A percentile compares a stretch with the other conserved stretches of the same genome.
Evolutionary conservation across 1,284 basidiomycete species (phyloP).

Genomic region (Meira nashicola): DNA sequence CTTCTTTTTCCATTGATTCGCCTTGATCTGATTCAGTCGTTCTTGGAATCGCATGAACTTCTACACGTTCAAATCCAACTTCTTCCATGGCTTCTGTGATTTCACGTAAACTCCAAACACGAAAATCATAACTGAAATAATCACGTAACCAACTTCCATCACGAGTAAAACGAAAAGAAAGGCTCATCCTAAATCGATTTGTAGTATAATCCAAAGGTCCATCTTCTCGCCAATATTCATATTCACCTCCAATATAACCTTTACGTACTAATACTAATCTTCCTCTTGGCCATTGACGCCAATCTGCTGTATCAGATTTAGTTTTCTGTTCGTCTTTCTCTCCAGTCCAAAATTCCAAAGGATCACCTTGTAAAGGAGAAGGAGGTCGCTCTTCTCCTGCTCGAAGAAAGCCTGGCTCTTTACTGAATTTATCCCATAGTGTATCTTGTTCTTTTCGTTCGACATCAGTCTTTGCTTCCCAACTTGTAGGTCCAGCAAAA

Average conservation of each 20-base stretch:
- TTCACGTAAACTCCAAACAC: conserved; percentile 36
- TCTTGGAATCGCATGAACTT: conserved; percentile 28
- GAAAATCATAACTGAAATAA: conserved; percentile 40
- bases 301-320: neutral
- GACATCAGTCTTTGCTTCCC: conserved; percentile 14
- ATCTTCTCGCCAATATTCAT: conserved; percentile 48
- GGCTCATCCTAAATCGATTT: conserved; percentile 43
- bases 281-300: conserved; percentile 32
- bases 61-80: conserved; percentile 34
- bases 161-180: conserved; percentile 36
- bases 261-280: conserved; percentile 34
- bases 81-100: conserved; percentile 40
- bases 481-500: conserved; percentile 36
- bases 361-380: neutral
- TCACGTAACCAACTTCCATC: conserved; percentile 35
- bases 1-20: neutral
- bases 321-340: neutral
- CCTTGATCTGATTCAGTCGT: conserved; percentile 19
- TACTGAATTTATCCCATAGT: conserved; percentile 20
- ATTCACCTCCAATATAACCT: conserved; percentile 25
- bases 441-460: conserved; percentile 15
- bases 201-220: conserved; percentile 36
- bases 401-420: conserved; percentile 24
- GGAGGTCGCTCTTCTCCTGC: neutral
- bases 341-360: conserved; percentile 2